Conservation (phyloP, 306 rosid species). For the Trichosanthes cucumerina region DNA sequence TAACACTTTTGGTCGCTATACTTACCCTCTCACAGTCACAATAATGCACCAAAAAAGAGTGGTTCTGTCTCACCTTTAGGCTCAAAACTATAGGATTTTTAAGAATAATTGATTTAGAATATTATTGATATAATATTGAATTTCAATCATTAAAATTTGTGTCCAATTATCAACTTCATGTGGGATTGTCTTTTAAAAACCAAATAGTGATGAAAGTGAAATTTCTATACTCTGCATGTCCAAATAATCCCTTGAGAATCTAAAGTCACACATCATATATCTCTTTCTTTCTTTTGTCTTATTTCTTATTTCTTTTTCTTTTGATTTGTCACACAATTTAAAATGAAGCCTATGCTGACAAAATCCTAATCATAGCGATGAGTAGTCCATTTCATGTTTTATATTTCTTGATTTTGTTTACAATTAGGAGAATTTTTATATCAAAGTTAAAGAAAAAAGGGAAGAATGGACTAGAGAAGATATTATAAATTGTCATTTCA, state of each 20-base stretch:
- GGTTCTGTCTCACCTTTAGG: background rate
- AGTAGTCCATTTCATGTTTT: background rate
- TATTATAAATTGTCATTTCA: too few species aligned
- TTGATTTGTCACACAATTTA: background rate
- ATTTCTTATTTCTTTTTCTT: too few species aligned
- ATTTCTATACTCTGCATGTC: background rate
- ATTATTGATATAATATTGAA: background rate
- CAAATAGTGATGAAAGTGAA: background rate
- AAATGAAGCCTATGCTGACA: background rate
- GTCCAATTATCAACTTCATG: background rate
- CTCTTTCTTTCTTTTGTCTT: background rate
- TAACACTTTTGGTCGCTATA: background rate
- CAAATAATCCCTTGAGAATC: background rate
- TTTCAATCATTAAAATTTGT: background rate
- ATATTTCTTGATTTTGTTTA: background rate
- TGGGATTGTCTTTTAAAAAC: background rate
- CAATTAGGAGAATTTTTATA: background rate
- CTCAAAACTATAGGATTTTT: background rate
- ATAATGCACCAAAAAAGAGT: background rate
- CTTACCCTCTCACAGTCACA: background rate
- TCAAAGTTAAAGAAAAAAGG: background rate
- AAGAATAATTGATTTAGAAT: background rate
- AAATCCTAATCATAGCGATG: background rate
- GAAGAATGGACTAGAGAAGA: background rate
- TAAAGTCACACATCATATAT: background rate